Conservation (phyloP, 2,329 filamentous ascomycete species). For the Thelonectria discophora region DNA sequence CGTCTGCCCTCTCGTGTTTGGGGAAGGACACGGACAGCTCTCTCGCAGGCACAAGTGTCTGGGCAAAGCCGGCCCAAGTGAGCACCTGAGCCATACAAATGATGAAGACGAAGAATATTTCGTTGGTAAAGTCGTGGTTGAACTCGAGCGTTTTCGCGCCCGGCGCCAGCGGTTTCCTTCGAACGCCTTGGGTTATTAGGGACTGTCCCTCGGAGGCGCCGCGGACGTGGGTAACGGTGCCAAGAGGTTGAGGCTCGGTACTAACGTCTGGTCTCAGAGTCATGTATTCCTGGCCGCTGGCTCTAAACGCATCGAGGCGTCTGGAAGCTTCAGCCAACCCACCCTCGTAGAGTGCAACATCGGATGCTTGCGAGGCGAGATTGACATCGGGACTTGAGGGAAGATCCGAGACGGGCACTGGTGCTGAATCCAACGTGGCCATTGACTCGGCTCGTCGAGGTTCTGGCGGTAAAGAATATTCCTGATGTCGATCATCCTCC, state of each 20-base stretch:
- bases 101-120: slow-evolving; percentile 36
- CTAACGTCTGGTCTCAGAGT: slow-evolving; percentile 33
- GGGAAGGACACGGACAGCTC: slow-evolving; percentile 36
- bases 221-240: slow-evolving; percentile 35
- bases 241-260: slow-evolving; percentile 28
- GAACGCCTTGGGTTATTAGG: slow-evolving; percentile 23
- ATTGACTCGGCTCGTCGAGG: background rate
- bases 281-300: slow-evolving; percentile 35
- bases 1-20: slow-evolving; percentile 30
- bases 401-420: slow-evolving; percentile 3
- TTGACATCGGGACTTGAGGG: slow-evolving; percentile 2
- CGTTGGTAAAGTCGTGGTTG: slow-evolving; percentile 39
- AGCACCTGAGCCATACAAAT: slow-evolving; percentile 41
- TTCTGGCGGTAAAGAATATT: background rate
- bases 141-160: slow-evolving; percentile 38
- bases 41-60: slow-evolving; percentile 36
- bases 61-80: slow-evolving; percentile 37
- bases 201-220: slow-evolving; percentile 32
- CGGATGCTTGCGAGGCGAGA: slow-evolving; percentile 7
- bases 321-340: slow-evolving; percentile 38
- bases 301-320: slow-evolving; percentile 38
- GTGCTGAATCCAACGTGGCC: slow-evolving; percentile 17
- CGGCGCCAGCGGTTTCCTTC: slow-evolving; percentile 38
- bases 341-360: slow-evolving; percentile 32
- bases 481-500: background rate